Conservation (phyloP, 352 stramenopile genomes). For the Chrysophaeum taylorii region DNA sequence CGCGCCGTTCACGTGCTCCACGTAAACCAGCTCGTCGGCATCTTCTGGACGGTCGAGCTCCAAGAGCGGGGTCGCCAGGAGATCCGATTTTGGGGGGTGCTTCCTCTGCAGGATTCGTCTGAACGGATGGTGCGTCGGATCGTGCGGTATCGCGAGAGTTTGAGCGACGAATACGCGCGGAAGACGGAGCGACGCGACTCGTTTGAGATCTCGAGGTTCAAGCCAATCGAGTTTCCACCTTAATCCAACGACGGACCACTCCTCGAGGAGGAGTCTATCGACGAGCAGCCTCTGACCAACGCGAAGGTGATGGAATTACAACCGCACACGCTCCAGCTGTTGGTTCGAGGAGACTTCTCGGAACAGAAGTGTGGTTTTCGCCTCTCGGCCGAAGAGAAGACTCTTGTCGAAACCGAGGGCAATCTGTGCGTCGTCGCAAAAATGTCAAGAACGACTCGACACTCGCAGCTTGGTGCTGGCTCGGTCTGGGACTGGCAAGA, state of each 20-base stretch:
- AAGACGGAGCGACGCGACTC: too few relatives aligned
- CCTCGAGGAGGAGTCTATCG: neutral
- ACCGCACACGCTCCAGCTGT: neutral
- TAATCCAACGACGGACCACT: neutral
- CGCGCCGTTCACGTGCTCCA: too few relatives aligned
- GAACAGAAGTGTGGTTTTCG: neutral
- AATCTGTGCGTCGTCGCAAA: too few relatives aligned
- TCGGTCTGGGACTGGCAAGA: slow-evolving; percentile 1
- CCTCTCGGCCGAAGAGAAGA: neutral
- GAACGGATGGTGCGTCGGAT: too few relatives aligned
- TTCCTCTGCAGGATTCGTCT: too few relatives aligned
- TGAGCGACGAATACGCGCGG: too few relatives aligned
- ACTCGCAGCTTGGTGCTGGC: neutral
- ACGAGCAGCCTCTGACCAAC: neutral
- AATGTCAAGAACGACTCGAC: too few relatives aligned
- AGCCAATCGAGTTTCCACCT: too few relatives aligned
- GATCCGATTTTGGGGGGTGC: neutral
- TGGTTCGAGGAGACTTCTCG: neutral
- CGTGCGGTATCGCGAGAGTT: too few relatives aligned
- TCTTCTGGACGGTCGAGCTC: neutral
- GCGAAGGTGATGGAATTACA: neutral
- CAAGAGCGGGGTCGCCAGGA: neutral
- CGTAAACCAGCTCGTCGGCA: neutral
- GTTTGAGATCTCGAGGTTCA: too few relatives aligned
- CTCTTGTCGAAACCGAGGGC: neutral